Percentiles rank a stretch among this genome's conserved stretches.
phyloP scores from a whole-genome alignment of 2,329 filamentous ascomycete species.

The Trichoderma asperellum region DNA sequence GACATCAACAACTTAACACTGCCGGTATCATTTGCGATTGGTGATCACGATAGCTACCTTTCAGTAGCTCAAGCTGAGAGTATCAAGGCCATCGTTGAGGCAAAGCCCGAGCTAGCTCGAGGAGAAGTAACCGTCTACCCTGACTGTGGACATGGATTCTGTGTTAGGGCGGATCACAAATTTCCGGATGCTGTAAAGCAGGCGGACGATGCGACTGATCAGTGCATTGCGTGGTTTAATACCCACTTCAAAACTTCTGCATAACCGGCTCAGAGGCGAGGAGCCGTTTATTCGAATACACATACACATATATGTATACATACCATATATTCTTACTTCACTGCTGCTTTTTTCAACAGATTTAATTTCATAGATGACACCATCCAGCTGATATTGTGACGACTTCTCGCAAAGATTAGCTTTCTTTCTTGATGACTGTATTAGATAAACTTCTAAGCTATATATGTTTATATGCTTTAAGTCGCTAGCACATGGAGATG shows the following conservation, averaged over 20 bases:
- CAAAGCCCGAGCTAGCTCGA: conserved; percentile 39
- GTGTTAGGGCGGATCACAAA: conserved; percentile 40
- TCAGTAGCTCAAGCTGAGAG: conserved; percentile 39
- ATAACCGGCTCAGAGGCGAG: background rate
- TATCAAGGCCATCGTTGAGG: conserved; percentile 44
- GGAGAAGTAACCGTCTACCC: conserved; percentile 46
- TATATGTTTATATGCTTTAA: background rate
- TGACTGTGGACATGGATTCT: conserved; percentile 49
- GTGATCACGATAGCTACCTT: conserved; percentile 50
- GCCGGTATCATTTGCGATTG: conserved; percentile 53
- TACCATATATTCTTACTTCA: background rate
- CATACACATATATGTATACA: background rate
- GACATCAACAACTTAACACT: conserved; percentile 51
- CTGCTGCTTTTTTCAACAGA: background rate
- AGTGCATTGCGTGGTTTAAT: conserved; percentile 43
- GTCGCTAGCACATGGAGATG: background rate
- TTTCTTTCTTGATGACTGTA: background rate
- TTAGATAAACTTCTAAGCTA: background rate
- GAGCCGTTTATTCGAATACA: background rate
- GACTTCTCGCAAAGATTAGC: background rate
- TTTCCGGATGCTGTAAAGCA: conserved; percentile 35
- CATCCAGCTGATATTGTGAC: background rate
- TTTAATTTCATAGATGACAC: background rate
- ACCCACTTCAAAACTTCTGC: conserved; percentile 31
- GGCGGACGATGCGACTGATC: conserved; percentile 41